Evolutionary conservation across 768 basidiomycete genomes (phyloP), one percentile per base, ranked within the genome.

Genomic region (Cubamyces sp.): DNA sequence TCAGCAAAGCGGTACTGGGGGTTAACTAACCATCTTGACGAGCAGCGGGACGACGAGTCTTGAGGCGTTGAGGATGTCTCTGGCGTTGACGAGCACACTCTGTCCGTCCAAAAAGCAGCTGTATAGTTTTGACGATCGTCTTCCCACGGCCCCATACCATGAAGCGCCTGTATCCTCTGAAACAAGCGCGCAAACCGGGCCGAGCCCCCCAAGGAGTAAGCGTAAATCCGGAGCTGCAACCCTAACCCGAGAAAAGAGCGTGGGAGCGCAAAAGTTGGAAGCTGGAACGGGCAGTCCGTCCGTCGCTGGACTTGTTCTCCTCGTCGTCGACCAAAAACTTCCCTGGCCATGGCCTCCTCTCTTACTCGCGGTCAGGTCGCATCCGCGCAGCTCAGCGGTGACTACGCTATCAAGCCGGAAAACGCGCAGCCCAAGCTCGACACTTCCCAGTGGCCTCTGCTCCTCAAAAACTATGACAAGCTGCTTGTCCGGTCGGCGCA

Each of bases 381-480:
- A 25, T 83, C 86, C 49, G 90, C 85, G 18, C 91, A 93, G 76
- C 78, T 86, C 55, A 79, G 83, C 23, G 90, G 88, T 25, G 90
- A 94, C 73, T 94, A 84, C 70, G 69, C 87, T 48, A 94, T 96
- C 76, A 91, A 94, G 74, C 86, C 94, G 3, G 91, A 95, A 75
- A 76, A 80, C 41, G 75, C 78, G 8, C 76, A 87, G 6, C 94
- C 94, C 9, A 84, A 84, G 68, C 84, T 96, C 30, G 93, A 98
- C 73, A 98, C 97, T 19, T 96, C 95, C 0, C 83, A 98, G 77
- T 99, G 97, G 97, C 97, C 97, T 39, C 81, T 99, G 9, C 85
- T 99, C 5, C 83, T 99, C 61, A 99, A 98, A 85, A 98, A 99
- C 76, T 99, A 98, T 76, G 96, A 98, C 83, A 96, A 97, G 74